Evolutionary conservation across 768 basidiomycete species (phyloP).

Genomic region (Cystofilobasidium bisporidii): DNA sequence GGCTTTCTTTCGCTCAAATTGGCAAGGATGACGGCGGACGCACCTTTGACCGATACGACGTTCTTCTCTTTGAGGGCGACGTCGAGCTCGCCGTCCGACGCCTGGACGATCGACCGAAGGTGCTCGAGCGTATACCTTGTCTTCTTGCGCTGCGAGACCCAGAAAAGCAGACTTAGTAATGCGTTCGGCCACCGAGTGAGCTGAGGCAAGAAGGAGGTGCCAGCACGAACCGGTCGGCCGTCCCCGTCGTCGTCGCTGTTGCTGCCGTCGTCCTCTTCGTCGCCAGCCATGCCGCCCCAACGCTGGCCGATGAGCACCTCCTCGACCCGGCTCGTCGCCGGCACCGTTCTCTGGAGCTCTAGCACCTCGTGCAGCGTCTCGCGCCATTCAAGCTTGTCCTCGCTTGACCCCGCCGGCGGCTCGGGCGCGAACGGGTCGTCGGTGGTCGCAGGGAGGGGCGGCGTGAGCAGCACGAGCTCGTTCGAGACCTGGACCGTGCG

Average conservation of each 20-base stretch:
- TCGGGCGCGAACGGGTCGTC: constrained; percentile 8
- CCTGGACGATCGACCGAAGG: constrained; percentile 22
- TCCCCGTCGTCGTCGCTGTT: background rate
- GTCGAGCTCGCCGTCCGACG: constrained; percentile 19
- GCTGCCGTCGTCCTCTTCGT: background rate
- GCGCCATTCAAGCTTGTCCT: constrained; percentile 55
- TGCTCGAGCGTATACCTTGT: constrained; percentile 22
- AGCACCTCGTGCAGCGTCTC: constrained; percentile 75
- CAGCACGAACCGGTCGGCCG: constrained; percentile 14
- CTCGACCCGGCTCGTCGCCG: constrained; percentile 59
- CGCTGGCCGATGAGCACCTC: constrained; percentile 43
- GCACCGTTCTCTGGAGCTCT: constrained; percentile 68
- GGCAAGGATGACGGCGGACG: background rate
- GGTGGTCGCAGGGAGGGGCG: constrained; percentile 19
- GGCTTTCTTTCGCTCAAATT: background rate
- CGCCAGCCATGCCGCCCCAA: constrained; percentile 19
- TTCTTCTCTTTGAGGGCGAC: constrained; percentile 15
- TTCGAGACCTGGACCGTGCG: constrained; percentile 85
- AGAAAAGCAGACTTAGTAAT: background rate
- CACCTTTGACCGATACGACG: constrained; percentile 18
- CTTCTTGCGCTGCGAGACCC: constrained; percentile 14
- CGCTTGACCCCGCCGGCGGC: constrained; percentile 31
- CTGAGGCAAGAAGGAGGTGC: background rate
- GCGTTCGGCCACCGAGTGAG: background rate
- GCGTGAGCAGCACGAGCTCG: constrained; percentile 58